Evolutionary conservation across 176 grass and related monocot genomes (phyloP).

Genomic region (Musa schizocarpa): DNA sequence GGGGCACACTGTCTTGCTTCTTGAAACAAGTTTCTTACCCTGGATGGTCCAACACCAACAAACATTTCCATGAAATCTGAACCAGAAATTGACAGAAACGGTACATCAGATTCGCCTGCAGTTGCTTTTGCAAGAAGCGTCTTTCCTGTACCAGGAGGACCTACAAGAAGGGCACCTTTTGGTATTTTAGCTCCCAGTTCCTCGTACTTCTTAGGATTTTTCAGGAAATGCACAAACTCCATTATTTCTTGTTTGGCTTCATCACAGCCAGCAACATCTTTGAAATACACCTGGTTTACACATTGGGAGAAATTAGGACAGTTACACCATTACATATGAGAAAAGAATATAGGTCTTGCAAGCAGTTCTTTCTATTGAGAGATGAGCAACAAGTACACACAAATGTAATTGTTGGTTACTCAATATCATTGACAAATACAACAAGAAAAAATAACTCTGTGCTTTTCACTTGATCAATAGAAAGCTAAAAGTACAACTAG

Average conservation of each 20-base stretch:
- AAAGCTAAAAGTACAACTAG: background rate
- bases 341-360: background rate
- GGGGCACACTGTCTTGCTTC: slow-evolving; percentile 70
- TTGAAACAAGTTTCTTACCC: slow-evolving; percentile 80
- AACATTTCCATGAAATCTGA: slow-evolving; percentile 98
- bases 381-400: background rate
- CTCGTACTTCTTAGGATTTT: slow-evolving; percentile 96
- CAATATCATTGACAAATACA: background rate
- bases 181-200: slow-evolving; percentile 91
- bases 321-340: background rate
- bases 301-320: too few species aligned
- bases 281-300: slow-evolving; percentile 62
- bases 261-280: slow-evolving; percentile 96
- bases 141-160: slow-evolving; percentile 79
- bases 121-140: slow-evolving; percentile 97
- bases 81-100: slow-evolving; percentile 85
- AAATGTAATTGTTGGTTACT: too few species aligned
- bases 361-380: background rate
- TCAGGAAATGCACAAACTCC: slow-evolving; percentile 97
- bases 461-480: background rate
- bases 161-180: slow-evolving; percentile 91
- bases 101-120: slow-evolving; percentile 75
- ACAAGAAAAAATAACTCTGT: background rate
- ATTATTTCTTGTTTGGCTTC: slow-evolving; percentile 99
- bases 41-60: slow-evolving; percentile 92